phyloP scores from a whole-genome alignment of 441 rosid genomes.

The Daphne laureola region DNA sequence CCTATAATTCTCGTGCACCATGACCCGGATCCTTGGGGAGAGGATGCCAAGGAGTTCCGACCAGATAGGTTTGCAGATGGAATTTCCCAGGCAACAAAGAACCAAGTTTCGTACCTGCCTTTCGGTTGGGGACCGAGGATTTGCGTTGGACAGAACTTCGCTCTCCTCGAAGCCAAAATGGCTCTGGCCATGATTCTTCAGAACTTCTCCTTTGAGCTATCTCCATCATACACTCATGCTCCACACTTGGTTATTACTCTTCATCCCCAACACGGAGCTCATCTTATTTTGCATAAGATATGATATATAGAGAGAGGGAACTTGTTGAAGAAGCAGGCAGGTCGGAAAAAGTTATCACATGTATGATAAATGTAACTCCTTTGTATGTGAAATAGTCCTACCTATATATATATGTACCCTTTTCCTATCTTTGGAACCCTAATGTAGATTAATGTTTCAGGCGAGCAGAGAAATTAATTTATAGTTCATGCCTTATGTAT shows the following conservation, averaged over 20 bases:
- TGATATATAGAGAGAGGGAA: neutral
- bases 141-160: slow-evolving; percentile 32
- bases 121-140: slow-evolving; percentile 30
- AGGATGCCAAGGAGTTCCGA: slow-evolving; percentile 17
- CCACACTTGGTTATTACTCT: slow-evolving; percentile 10
- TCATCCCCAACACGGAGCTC: slow-evolving; percentile 27
- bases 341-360: no score
- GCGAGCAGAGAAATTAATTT: no score
- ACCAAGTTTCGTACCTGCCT: slow-evolving; percentile 13
- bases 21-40: slow-evolving; percentile 17
- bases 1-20: slow-evolving; percentile 16
- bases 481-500: no score
- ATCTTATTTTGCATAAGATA: slow-evolving; percentile 17
- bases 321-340: no score
- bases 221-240: slow-evolving; percentile 30
- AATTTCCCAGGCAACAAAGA: slow-evolving; percentile 14
- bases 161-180: slow-evolving; percentile 27
- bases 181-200: slow-evolving; percentile 26
- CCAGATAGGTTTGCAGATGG: slow-evolving; percentile 29
- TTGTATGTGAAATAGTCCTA: no score
- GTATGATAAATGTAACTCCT: no score
- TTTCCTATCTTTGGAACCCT: no score
- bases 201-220: slow-evolving; percentile 24
- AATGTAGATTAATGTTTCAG: no score
- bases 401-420: no score